Evolutionary conservation across 495 filamentous ascomycete species (phyloP).

Genomic region (Bryoglossum gracile): DNA sequence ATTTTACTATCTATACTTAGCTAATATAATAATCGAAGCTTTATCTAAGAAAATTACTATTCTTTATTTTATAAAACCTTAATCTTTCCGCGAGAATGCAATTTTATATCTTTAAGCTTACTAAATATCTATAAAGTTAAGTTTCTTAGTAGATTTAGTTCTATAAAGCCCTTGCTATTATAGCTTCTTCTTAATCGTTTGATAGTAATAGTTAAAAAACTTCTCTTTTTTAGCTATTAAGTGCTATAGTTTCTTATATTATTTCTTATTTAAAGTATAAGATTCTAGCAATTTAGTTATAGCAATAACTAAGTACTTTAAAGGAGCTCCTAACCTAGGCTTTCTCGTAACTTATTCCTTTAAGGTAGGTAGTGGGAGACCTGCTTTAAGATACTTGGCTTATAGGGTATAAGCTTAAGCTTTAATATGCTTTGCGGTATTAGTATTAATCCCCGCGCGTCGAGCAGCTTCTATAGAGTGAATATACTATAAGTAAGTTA

Average conservation of each 20-base stretch:
- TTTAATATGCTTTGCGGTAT: neutral
- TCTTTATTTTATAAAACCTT: neutral
- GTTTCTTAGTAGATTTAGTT: slow-evolving; percentile 5
- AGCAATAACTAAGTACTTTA: neutral
- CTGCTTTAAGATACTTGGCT: neutral
- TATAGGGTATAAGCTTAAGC: neutral
- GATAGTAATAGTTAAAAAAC: neutral
- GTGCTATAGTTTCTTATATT: slow-evolving; percentile 5
- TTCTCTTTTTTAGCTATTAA: slow-evolving; percentile 1
- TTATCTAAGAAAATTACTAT: slow-evolving; percentile 8
- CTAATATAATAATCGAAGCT: slow-evolving; percentile 3
- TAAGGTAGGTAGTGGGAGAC: neutral
- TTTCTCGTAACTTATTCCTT: neutral
- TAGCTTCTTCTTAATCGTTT: slow-evolving; percentile 11
- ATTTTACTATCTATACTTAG: slow-evolving; percentile 1
- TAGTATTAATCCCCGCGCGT: neutral
- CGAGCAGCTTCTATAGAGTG: neutral
- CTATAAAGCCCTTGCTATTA: neutral
- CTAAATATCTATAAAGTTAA: slow-evolving; percentile 5
- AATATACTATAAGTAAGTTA: neutral
- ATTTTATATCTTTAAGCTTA: neutral
- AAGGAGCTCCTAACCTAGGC: neutral
- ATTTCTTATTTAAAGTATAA: slow-evolving; percentile 5
- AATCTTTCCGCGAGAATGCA: neutral
- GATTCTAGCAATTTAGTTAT: slow-evolving; percentile 1